Evolutionary conservation across 306 rosid genomes (phyloP), one percentile per base, ranked within the genome.

Genomic region (Adenanthera pavonina): DNA sequence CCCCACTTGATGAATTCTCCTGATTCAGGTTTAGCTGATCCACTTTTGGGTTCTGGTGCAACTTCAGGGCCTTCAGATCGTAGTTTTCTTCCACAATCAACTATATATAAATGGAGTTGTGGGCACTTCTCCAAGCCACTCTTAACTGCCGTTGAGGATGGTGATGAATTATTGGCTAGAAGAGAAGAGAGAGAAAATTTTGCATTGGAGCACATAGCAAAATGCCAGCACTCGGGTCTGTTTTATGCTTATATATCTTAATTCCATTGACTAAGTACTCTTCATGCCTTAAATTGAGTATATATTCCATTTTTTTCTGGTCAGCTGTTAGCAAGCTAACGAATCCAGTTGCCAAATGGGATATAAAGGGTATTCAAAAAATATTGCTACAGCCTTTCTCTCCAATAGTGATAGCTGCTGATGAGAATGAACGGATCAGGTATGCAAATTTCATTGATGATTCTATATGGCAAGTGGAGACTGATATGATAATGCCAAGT

Each of bases 81-180:
- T 82, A 89, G 98, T 85, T 88, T 92, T 69, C 92, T 94, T 86
- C 99, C 99, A 54, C 99, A 91, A 83, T 96, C 99, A 80, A 85
- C 90, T 51, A 96, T 96, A 79, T 96, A 96, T 84, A 91, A 89
- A 78, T 96, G 99, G 99, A 91, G 99, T 78, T 96, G 99, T 79
- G 97, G 97, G 66, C 97, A 92, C 86, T 96, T 96, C 83, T 96
- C 99, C 79, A 94, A 91, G 89, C 98, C 99, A 48, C 94, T 94
- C 73, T 92, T 92, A 72, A 86, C 84, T 68, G 84, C 89, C 10
- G 84, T 88, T 14, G 99, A 96, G 78, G 98, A 96, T 54, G 73
- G 92, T 52, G 97, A 92, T 72, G 98, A 89, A 70, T 65, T 90
- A 74, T 54, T 66, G 78, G 92, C 87, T 71, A 92, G 92, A 90